phyloP scores from a whole-genome alignment of 2,329 filamentous ascomycete genomes.

The Penicillium sp. region DNA sequence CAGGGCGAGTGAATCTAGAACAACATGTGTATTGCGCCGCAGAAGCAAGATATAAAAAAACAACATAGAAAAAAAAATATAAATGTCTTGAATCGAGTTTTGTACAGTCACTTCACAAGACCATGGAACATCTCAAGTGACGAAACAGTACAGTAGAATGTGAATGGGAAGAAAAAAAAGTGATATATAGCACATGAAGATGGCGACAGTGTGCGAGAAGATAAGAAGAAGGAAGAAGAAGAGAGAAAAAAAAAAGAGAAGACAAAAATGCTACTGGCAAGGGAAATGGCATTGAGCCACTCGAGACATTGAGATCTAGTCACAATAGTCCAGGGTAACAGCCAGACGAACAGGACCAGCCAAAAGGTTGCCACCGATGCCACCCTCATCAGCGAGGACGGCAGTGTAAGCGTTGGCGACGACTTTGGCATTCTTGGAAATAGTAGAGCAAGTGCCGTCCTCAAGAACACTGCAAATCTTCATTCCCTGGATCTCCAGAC shows the following conservation, averaged over 20 bases:
- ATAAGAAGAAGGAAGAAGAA: neutral
- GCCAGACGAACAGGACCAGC: conserved; percentile 23
- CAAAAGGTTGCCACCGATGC: conserved; percentile 31
- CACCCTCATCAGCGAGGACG: conserved; percentile 23
- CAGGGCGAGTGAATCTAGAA: too few relatives aligned
- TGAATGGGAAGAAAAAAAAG: too few relatives aligned
- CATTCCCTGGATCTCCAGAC: conserved; percentile 31
- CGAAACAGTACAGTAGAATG: too few relatives aligned
- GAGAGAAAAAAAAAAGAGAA: conserved; percentile 1
- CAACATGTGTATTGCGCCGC: too few relatives aligned
- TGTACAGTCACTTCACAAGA: too few relatives aligned
- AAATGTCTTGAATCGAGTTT: too few relatives aligned
- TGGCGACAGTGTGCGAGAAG: too few relatives aligned
- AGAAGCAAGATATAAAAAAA: too few relatives aligned
- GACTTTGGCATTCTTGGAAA: conserved; percentile 17
- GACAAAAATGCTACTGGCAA: too few relatives aligned
- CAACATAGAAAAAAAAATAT: too few relatives aligned
- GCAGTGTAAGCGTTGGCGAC: conserved; percentile 32
- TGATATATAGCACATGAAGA: too few relatives aligned
- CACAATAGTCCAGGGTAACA: conserved; percentile 26
- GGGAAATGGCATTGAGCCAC: neutral
- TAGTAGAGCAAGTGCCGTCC: conserved; percentile 26
- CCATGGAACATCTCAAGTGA: too few relatives aligned
- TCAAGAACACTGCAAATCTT: conserved; percentile 26
- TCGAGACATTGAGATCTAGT: conserved; percentile 11